Base-by-base conservation (phyloP, 352 stramenopile species). In the Phytophthora idaei region DNA sequence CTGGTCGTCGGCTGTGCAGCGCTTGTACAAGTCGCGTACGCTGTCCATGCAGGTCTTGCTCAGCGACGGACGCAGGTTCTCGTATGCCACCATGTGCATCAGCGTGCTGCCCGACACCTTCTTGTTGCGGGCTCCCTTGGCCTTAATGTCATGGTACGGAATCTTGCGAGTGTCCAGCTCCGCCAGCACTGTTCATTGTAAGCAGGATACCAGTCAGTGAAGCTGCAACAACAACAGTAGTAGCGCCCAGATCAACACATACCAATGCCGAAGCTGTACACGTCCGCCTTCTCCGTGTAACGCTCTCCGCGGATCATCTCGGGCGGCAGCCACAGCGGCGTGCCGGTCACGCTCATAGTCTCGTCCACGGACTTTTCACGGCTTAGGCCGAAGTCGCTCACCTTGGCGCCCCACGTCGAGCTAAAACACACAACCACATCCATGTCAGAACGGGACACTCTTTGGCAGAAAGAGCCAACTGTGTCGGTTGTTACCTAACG, bases 311-410 rank as follows among this genome's bases (percentile, higher is more conserved):
- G 87, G 63, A 96, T 96, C 85, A 96, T 96, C 78, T 96, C 89
- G 47, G 89, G 89, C 21, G 87, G 87, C 44, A 95, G 73, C 89
- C 87, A 95, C 42, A 96, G 62, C 55, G 87, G 87, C 47, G 87
- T 95, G 34, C 85, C 87, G 1, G 87, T 94, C 32, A 96, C 84
- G 50, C 83, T 99, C 94, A 98, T 98, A 61, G 89, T 98, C 57
- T 97, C 93, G 48, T 97, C 92, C 15, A 98, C 90, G 17, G 94
- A 96, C 77, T 99, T 98, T 57, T 99, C 83, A 32, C 97, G 94
- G 54, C 95, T 98, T 11, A 99, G 80, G 9, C 97, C 97, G 78
- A 99, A 99, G 78, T 99, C 97, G 45, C 95, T 97, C 61, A 99
- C 97, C 75, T 99, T 99, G 49, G 80, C 84, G 17, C 84, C 84